phyloP scores from a whole-genome alignment of 768 basidiomycete species.

The Hydnomerulius pinastri region DNA sequence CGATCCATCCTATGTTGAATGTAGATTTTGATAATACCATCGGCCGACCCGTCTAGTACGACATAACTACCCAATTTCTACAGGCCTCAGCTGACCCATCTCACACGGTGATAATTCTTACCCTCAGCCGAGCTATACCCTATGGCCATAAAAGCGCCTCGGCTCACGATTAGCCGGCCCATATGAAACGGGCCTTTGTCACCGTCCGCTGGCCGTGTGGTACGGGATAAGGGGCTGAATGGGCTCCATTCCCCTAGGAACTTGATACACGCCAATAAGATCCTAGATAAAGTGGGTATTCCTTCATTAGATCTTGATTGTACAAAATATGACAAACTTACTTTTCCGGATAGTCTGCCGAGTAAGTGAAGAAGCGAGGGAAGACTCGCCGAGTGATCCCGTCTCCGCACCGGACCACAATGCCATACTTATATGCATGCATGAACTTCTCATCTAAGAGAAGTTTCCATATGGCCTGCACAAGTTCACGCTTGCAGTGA shows the following conservation, averaged over 20 bases:
- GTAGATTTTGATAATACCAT: no score
- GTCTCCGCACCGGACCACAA: conserved; percentile 17
- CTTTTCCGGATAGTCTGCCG: conserved; percentile 29
- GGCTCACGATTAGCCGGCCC: no score
- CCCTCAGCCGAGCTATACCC: no score
- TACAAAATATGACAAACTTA: conserved; percentile 7
- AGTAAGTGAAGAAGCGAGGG: conserved; percentile 22
- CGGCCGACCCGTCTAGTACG: no score
- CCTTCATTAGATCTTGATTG: not conserved
- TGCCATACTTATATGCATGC: conserved; percentile 20
- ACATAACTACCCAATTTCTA: no score
- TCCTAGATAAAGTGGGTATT: not conserved
- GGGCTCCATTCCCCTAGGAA: conserved; percentile 25
- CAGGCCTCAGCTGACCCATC: no score
- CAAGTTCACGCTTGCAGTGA: conserved; percentile 20
- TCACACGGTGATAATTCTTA: no score
- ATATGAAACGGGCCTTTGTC: no score
- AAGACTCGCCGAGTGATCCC: conserved; percentile 14
- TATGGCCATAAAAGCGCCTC: no score
- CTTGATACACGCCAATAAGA: conserved; percentile 23
- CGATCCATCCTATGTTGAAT: no score
- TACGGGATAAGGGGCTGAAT: no score
- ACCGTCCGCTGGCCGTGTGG: no score
- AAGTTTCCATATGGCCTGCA: conserved; percentile 16
- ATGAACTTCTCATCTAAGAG: conserved; percentile 19